A percentile compares a stretch with the other conserved stretches of the same genome.
These are phyloP conservation scores for Dissophora ornata DNA, from an alignment of 192 early-diverging fungal genomes.

Conservation along the genomic window DNA sequence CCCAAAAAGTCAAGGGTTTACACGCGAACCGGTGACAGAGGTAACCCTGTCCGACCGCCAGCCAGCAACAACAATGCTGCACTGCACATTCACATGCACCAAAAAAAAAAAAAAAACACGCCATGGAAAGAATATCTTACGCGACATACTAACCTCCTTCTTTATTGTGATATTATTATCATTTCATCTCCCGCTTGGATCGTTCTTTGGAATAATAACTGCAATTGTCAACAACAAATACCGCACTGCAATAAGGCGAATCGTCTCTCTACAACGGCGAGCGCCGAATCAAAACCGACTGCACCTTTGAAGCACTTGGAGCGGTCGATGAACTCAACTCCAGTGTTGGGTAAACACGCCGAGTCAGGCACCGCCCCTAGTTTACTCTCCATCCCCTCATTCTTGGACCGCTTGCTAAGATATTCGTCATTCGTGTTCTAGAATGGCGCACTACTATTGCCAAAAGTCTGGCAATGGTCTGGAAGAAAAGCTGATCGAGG, in stretches of 20 bases:
- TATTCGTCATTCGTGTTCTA: slow-evolving; percentile 14
- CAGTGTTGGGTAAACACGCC: slow-evolving; percentile 56
- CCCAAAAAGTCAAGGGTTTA: slow-evolving; percentile 78
- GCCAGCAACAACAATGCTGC: not conserved
- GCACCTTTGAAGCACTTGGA: slow-evolving; percentile 90
- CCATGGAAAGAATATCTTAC: too few relatives aligned
- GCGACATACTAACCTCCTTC: too few relatives aligned
- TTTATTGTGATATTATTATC: too few relatives aligned
- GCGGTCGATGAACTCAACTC: slow-evolving; percentile 60
- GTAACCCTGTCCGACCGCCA: too few relatives aligned
- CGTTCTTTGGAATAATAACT: too few relatives aligned
- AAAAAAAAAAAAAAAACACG: too few relatives aligned
- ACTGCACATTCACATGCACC: too few relatives aligned
- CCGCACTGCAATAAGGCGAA: too few relatives aligned
- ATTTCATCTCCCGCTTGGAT: too few relatives aligned
- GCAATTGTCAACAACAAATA: too few relatives aligned
- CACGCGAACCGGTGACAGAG: slow-evolving; percentile 93
- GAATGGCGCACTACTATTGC: slow-evolving; percentile 59
- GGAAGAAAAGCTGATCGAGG: slow-evolving; percentile 53
- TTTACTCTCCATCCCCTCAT: not conserved
- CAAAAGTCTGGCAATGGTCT: slow-evolving; percentile 53
- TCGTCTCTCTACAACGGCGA: slow-evolving; percentile 93
- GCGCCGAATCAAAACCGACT: slow-evolving; percentile 87
- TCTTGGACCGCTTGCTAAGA: not conserved
- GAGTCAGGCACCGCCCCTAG: too few relatives aligned